These are phyloP conservation scores for Mallotus japonicus DNA, from an alignment of 441 rosid species.

Conservation along the genomic window DNA sequence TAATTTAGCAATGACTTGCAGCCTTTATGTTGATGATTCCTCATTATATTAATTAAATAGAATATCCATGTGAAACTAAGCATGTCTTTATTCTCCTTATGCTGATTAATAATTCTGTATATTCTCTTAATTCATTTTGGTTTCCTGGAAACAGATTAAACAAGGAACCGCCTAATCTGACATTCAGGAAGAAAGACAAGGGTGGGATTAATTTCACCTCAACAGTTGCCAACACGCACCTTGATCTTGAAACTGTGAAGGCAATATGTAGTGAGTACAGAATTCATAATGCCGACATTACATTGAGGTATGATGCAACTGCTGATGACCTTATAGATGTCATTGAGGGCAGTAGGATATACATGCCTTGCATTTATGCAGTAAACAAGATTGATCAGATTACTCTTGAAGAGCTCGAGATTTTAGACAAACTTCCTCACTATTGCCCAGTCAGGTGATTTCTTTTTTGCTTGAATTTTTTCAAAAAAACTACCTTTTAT, in stretches of 20 bases:
- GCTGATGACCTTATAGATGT: conserved; percentile 99
- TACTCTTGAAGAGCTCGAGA: conserved; percentile 89
- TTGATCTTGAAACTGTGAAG: conserved; percentile 93
- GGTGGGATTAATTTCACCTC: conserved; percentile 93
- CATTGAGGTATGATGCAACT: conserved; percentile 88
- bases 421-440: conserved; percentile 96
- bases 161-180: conserved; percentile 97
- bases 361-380: conserved; percentile 91
- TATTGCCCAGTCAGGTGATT: conserved; percentile 90
- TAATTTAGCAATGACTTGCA: neutral
- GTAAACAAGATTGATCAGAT: conserved; percentile 96
- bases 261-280: conserved; percentile 96
- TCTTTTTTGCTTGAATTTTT: neutral
- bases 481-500: too few relatives aligned
- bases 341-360: conserved; percentile 93
- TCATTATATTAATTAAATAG: neutral
- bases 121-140: conserved; percentile 1
- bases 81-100: neutral
- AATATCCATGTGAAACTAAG: neutral
- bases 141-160: conserved; percentile 62
- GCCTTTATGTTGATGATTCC: neutral
- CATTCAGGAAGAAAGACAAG: conserved; percentile 97
- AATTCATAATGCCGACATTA: conserved; percentile 93
- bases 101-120: neutral
- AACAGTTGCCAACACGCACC: conserved; percentile 75